Evolutionary conservation across 306 rosid genomes (phyloP).

Genomic region (Cicer chorassanicum): DNA sequence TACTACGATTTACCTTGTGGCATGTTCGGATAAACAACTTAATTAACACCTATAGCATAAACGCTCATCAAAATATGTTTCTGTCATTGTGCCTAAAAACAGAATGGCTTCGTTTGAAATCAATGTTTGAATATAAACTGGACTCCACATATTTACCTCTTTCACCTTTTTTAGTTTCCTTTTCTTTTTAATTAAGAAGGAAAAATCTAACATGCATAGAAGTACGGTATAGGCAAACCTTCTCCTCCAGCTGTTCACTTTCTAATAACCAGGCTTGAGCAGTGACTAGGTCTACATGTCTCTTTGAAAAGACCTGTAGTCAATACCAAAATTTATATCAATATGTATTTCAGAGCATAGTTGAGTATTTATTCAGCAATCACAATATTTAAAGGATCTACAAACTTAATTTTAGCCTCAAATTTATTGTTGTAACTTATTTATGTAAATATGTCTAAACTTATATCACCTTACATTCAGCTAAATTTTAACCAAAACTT

Average conservation of each 20-base stretch:
- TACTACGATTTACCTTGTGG: too few species aligned
- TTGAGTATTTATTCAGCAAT: slow-evolving; percentile 34
- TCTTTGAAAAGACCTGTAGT: slow-evolving; percentile 78
- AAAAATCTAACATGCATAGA: slow-evolving; percentile 22
- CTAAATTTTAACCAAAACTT: too few species aligned
- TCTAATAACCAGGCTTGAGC: slow-evolving; percentile 78
- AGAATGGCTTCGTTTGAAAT: slow-evolving; percentile 27
- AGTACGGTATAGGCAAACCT: slow-evolving; percentile 59
- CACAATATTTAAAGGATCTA: slow-evolving; percentile 20
- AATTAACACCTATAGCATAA: too few species aligned
- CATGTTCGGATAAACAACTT: too few species aligned
- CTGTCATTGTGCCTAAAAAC: background rate
- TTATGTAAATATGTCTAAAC: too few species aligned
- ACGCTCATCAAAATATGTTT: too few species aligned
- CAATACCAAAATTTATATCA: slow-evolving; percentile 38
- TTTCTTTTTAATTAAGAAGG: background rate
- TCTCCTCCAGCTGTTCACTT: slow-evolving; percentile 77
- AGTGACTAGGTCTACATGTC: slow-evolving; percentile 76
- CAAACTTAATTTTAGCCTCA: background rate
- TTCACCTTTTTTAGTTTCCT: background rate
- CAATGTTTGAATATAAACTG: slow-evolving; percentile 18
- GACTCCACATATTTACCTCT: slow-evolving; percentile 7
- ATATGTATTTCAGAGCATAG: slow-evolving; percentile 23
- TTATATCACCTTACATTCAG: too few species aligned
- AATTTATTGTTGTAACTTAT: background rate